Percentiles rank a stretch among this genome's conserved stretches.
These are phyloP conservation scores for Ophiostoma pallidulum DNA, from an alignment of 2,329 filamentous ascomycete genomes.

Conservation along the genomic window DNA sequence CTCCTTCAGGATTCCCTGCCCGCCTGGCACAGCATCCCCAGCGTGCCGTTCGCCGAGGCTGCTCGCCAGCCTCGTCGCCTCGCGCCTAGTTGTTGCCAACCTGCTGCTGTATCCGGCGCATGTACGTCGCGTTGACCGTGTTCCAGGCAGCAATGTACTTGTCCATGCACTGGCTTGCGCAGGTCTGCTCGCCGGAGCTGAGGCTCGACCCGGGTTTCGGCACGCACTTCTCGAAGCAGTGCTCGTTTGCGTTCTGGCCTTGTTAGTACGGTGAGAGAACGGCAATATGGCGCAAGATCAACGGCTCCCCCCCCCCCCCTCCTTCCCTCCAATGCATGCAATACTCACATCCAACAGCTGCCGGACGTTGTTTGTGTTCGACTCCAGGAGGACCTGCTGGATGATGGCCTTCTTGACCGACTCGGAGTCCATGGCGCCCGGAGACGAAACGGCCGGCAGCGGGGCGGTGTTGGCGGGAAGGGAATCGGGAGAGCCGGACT, in stretches of 20 bases:
- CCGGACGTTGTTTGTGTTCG: conserved; percentile 58
- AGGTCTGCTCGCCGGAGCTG: conserved; percentile 58
- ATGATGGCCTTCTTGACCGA: conserved; percentile 53
- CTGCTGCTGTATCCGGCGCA: conserved; percentile 54
- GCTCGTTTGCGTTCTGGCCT: conserved; percentile 64
- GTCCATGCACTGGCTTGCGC: conserved; percentile 69
- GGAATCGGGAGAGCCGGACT: conserved; percentile 3
- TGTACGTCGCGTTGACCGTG: conserved; percentile 58
- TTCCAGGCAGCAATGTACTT: conserved; percentile 81
- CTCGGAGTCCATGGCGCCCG: conserved; percentile 45
- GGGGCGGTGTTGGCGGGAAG: conserved; percentile 4
- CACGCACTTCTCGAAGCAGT: conserved; percentile 72
- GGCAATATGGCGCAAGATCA: not conserved
- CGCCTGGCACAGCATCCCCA: no score
- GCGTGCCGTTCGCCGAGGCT: no score
- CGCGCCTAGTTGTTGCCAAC: conserved; percentile 26
- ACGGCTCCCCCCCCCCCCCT: conserved; percentile 15
- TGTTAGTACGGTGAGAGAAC: not conserved
- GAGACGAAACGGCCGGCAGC: not conserved
- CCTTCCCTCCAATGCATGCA: no score
- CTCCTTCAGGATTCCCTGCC: no score
- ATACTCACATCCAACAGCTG: conserved; percentile 62
- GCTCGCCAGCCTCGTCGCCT: no score
- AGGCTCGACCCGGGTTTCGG: conserved; percentile 59
- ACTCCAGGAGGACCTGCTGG: conserved; percentile 54